Base-by-base conservation (phyloP, 441 rosid species). In the Kokia cookei region DNA sequence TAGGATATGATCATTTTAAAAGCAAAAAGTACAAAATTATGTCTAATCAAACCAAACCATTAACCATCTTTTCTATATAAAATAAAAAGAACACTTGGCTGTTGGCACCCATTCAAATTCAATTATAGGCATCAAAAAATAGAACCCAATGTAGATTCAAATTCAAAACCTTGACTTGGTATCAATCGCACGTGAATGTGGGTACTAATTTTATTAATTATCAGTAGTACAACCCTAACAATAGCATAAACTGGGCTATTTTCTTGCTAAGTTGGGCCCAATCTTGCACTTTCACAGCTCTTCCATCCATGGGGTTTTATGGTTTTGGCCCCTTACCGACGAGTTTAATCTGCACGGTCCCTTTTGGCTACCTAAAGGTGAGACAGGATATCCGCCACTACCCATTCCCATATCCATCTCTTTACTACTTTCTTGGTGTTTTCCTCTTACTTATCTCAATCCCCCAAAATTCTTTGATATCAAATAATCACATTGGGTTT, bases 351-450 rank as follows among this genome's bases (percentile, higher is more conserved):
- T 61, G 73, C 11, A 70, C 58, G 69, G 77, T 71, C 85, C 82
- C 35, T 76, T 26, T 32, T 55, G 73, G 51, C 68, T 42, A 26
- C 17, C 15, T 24, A 72, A 85, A 78, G 74, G 80, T 1, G 67
- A 51, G 83, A 86, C 89, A 83, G 9, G 82, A 82, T 82, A 80
- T 69, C 80, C 80, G 65, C 74, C 86, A 78, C 2, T 4, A 0
- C 37, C 53, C 26, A 35, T 27, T 15, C 60, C 68, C n/a, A 26
- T 26, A 12, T 17, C 32, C 17, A 59, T 63, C 35, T 35, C 70
- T 60, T 73, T 19, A 19, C 76, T 53, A 69, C 62, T 53, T 69
- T 32, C 19, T n/a, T 35, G 62, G 17, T 69, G 4, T 7, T 42
- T 51, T 51, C 35, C 15, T 32, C 26, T 32, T 53, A 15, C 5